Evolutionary conservation across 1,139 yeast species (phyloP), one percentile per base, ranked within the genome.

Genomic region (Hansenula sp.): DNA sequence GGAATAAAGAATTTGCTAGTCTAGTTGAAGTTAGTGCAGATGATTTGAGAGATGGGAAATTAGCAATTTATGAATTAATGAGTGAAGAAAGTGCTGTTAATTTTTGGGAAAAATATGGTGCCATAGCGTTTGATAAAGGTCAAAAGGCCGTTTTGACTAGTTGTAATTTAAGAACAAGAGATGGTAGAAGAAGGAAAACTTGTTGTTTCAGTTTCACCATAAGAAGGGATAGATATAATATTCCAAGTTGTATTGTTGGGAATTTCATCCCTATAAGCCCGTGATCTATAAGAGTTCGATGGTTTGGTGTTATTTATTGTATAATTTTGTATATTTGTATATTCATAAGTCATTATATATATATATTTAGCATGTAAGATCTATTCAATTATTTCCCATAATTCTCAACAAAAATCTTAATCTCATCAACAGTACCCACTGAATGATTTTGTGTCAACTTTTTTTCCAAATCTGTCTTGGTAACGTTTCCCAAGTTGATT

Each of bases 1-100:
- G 97, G 1, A 93, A 93, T 63, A 90, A 91, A 62, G 98, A 93
- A 63, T 93, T 93, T 75, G 99, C 98, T 0, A 87, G 94, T 3
- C 67, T 93, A 50, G 97, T 91, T 1, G 96, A 91, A n/a, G 96
- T 89, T 12, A 79, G 82, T 37, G 89, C 94, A 2, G 97, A 91
- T 60, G 96, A 90, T 60, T 70, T 93, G 58, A 82, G 94, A 53
- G 96, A 93, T 62, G 98, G 98, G 17, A 87, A 85, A 57, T 68
- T 90, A 54, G 95, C 98, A 2, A 89, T 93, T 38, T 91, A 91
- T 63, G 98, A 93, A 66, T 70, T 93, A 49, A 87, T 93, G 96
- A 84, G 93, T 47, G 98, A 91, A 62, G 97, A 91, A 58, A 86
- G 96, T 60, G 96, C 97, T 8, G 98, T 93, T n/a, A 90, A 89